These are phyloP conservation scores for Candida wancherniae DNA, from an alignment of 805 yeast species.

Conservation along the genomic window DNA sequence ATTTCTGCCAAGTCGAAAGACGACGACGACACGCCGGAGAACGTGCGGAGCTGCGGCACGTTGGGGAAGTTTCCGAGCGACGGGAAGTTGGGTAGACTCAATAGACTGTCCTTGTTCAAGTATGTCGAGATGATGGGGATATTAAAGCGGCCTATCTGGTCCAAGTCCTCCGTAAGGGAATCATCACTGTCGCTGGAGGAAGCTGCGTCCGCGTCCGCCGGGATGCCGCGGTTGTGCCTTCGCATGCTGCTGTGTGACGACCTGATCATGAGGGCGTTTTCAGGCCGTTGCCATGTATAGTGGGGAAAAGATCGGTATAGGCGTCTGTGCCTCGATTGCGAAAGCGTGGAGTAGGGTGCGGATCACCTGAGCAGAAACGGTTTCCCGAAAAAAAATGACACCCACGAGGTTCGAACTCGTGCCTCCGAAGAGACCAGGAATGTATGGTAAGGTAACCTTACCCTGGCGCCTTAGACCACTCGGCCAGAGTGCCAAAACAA, in stretches of 20 bases:
- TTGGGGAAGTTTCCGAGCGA: conserved; percentile 20
- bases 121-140: conserved; percentile 15
- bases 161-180: conserved; percentile 44
- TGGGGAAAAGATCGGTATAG: no score
- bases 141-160: conserved; percentile 47
- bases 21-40: conserved; percentile 20
- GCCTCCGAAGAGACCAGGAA: conserved; percentile 25
- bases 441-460: conserved; percentile 23
- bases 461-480: conserved; percentile 24
- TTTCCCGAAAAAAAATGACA: conserved; percentile 13
- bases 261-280: not conserved
- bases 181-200: conserved; percentile 15
- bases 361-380: not conserved
- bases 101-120: conserved; percentile 12
- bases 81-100: conserved; percentile 24
- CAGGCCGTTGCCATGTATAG: no score
- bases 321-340: not conserved
- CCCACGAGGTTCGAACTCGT: conserved; percentile 24
- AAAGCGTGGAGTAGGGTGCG: not conserved
- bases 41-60: conserved; percentile 20
- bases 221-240: not conserved
- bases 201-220: not conserved
- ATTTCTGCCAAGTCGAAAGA: conserved; percentile 27
- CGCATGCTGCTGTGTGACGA: not conserved
- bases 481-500: conserved; percentile 20